Percentiles rank a stretch among this genome's conserved stretches.
These are phyloP conservation scores for Rutstroemia sp. DNA, from an alignment of 2,329 filamentous ascomycete species.

Conservation along the genomic window DNA sequence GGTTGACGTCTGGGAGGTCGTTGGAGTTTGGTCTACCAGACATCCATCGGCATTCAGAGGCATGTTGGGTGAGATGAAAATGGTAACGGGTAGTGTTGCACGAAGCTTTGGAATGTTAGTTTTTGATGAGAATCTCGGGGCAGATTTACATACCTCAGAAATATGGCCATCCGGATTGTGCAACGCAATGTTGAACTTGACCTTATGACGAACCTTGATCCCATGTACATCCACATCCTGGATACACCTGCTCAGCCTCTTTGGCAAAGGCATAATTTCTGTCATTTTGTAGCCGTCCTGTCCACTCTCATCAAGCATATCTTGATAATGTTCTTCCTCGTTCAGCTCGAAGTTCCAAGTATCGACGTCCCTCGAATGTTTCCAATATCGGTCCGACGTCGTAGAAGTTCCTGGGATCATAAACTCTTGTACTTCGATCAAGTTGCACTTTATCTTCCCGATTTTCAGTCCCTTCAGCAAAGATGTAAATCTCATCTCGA, in stretches of 20 bases:
- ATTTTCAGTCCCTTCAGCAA: constrained; percentile 82
- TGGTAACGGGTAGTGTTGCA: constrained; percentile 80
- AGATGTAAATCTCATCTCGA: constrained; percentile 83
- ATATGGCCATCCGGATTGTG: constrained; percentile 93
- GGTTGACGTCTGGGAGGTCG: constrained; percentile 37
- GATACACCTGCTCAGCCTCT: constrained; percentile 72
- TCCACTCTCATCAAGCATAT: constrained; percentile 60
- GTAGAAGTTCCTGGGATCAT: constrained; percentile 41
- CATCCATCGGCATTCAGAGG: constrained; percentile 83
- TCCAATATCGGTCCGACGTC: constrained; percentile 48
- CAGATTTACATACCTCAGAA: constrained; percentile 59
- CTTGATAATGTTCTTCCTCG: constrained; percentile 57
- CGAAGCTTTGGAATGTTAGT: constrained; percentile 51
- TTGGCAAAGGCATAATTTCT: constrained; percentile 64
- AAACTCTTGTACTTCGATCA: constrained; percentile 73
- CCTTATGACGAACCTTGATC: constrained; percentile 88
- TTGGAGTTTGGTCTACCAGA: constrained; percentile 55
- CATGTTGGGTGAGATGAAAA: constrained; percentile 94
- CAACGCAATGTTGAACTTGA: constrained; percentile 84
- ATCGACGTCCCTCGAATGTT: constrained; percentile 56
- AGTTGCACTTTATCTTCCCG: constrained; percentile 71
- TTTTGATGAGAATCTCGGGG: constrained; percentile 8
- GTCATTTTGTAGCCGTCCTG: constrained; percentile 58
- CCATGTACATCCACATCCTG: constrained; percentile 85
- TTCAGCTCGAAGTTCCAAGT: constrained; percentile 49